A percentile compares a stretch with the other conserved stretches of the same genome.
Evolutionary conservation across 768 basidiomycete species (phyloP).

Genomic region (Arthromyces matolae): DNA sequence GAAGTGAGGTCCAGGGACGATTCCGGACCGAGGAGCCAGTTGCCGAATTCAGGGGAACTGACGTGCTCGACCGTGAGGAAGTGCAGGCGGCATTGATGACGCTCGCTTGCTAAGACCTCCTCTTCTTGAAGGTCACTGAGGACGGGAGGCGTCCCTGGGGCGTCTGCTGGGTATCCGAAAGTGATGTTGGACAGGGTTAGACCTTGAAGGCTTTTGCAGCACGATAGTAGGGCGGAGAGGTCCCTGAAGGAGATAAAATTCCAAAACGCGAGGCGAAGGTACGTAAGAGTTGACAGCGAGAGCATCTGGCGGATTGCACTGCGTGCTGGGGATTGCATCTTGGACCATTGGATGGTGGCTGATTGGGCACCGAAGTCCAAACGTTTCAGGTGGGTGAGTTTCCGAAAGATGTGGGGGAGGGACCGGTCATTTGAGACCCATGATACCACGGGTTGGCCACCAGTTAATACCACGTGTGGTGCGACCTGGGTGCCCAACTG

Average conservation of each 20-base stretch:
- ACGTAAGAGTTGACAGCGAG: conserved; percentile 30
- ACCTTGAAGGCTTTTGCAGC: conserved; percentile 32
- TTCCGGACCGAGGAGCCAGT: conserved; percentile 34
- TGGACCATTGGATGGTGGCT: conserved; percentile 32
- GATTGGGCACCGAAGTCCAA: conserved; percentile 36
- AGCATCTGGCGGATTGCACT: conserved; percentile 34
- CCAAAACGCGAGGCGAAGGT: conserved; percentile 39
- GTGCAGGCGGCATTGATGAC: conserved; percentile 21
- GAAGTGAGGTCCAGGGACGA: conserved; percentile 31
- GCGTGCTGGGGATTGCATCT: conserved; percentile 32
- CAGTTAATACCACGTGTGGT: conserved; percentile 19
- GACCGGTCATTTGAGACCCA: conserved; percentile 38
- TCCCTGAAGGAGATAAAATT: conserved; percentile 33
- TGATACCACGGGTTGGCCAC: conserved; percentile 28
- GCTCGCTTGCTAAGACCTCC: not conserved
- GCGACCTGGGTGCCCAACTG: conserved; percentile 24
- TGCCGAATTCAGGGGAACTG: conserved; percentile 31
- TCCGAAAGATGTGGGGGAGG: conserved; percentile 32
- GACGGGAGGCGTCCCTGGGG: not conserved
- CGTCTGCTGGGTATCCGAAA: conserved; percentile 1
- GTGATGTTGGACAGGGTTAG: conserved; percentile 24
- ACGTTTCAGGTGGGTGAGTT: conserved; percentile 33
- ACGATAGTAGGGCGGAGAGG: conserved; percentile 30
- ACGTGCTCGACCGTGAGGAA: conserved; percentile 41
- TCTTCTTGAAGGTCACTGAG: conserved; percentile 7